Evolutionary conservation across 2,329 filamentous ascomycete species (phyloP).

Genomic region (Malbranchea zuffiana): DNA sequence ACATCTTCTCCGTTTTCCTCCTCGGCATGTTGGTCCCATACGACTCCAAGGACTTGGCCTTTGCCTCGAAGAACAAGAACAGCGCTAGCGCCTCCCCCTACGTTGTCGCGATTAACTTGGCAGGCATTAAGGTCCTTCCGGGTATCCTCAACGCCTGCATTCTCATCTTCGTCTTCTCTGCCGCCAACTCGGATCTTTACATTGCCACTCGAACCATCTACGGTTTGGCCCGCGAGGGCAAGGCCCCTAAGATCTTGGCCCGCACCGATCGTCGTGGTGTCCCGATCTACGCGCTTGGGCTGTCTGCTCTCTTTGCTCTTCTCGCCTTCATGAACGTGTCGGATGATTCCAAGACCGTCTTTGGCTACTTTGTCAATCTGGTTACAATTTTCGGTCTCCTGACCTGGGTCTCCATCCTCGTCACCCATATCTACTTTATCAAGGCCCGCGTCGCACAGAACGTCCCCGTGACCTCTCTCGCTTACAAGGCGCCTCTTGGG

Average conservation of each 20-base stretch:
- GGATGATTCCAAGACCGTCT: conserved; percentile 29
- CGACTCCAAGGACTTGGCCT: conserved; percentile 46
- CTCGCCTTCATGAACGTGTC: conserved; percentile 38
- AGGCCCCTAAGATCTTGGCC: conserved; percentile 61
- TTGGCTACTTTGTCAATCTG: conserved; percentile 38
- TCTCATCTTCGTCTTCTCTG: conserved; percentile 59
- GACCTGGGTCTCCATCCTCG: conserved; percentile 38
- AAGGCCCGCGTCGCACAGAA: conserved; percentile 32
- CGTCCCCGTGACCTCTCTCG: conserved; percentile 26
- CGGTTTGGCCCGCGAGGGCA: conserved; percentile 65
- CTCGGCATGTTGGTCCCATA: conserved; percentile 57
- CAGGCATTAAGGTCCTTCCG: conserved; percentile 56
- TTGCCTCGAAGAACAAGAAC: conserved; percentile 45
- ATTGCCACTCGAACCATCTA: conserved; percentile 58
- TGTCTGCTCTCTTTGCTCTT: conserved; percentile 33
- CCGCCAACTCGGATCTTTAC: conserved; percentile 56
- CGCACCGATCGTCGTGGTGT: conserved; percentile 50
- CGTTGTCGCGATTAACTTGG: conserved; percentile 59
- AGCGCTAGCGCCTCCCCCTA: conserved; percentile 51
- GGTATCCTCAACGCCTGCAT: conserved; percentile 67
- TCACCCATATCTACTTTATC: conserved; percentile 39
- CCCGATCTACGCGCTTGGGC: conserved; percentile 33
- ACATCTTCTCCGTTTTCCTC: conserved; percentile 45
- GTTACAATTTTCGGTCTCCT: conserved; percentile 36
- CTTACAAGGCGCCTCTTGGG: conserved; percentile 36